Percentiles rank a stretch among this genome's conserved stretches.
Conservation (phyloP, 2,329 filamentous ascomycete genomes). For the Ophiostoma tasmaniense region DNA sequence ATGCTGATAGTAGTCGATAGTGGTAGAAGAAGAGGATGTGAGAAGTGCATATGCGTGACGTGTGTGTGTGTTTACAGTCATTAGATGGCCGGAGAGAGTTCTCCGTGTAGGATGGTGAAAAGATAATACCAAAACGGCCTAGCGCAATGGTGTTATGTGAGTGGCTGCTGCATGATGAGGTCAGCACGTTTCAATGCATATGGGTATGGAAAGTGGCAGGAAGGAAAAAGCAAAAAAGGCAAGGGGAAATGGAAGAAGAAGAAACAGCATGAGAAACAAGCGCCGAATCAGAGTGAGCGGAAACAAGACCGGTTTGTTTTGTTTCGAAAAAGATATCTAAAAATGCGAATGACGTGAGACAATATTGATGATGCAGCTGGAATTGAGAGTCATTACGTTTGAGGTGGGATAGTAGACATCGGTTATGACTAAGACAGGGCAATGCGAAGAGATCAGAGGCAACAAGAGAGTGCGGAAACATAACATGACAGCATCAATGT, state of each 20-base stretch:
- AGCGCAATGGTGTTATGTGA: not conserved
- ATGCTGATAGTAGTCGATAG: not conserved
- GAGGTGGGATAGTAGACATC: not conserved
- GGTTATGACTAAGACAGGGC: not conserved
- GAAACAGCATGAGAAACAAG: not conserved
- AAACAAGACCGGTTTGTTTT: not conserved
- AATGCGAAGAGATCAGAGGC: no score
- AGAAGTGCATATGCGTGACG: not conserved
- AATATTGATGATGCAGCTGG: not conserved
- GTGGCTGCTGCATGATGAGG: conserved; percentile 9
- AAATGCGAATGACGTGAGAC: not conserved
- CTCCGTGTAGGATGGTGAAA: not conserved
- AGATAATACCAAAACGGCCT: not conserved
- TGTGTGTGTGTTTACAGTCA: not conserved
- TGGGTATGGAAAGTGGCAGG: not conserved
- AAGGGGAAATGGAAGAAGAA: not conserved
- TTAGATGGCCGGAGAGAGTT: not conserved
- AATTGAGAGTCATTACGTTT: not conserved
- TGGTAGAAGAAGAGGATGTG: no score
- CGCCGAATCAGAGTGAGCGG: not conserved
- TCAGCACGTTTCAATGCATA: conserved; percentile 2
- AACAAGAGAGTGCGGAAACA: not conserved
- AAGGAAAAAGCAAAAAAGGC: not conserved
- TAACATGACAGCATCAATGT: not conserved
- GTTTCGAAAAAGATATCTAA: not conserved